Evolutionary conservation across 345 rosid genomes (phyloP).

Genomic region (Rhodamnia rubescens): DNA sequence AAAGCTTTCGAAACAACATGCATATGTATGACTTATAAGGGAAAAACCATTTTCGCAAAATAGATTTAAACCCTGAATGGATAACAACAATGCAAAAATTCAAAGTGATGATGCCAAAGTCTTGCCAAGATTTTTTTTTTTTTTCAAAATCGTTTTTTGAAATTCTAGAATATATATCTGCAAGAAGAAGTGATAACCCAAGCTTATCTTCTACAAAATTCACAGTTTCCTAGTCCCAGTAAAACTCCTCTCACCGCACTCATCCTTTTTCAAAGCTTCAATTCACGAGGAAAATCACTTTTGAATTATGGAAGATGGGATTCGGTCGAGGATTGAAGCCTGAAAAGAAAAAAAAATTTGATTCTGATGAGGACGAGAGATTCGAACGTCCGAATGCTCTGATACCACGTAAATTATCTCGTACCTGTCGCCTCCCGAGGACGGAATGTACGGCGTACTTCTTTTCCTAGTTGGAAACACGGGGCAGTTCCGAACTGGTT

Average conservation of each 20-base stretch:
- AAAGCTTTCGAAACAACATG: background rate
- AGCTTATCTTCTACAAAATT: background rate
- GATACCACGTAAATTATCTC: background rate
- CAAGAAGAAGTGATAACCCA: background rate
- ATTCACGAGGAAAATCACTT: background rate
- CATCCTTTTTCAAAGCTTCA: background rate
- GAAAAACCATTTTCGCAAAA: background rate
- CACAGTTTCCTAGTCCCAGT: background rate
- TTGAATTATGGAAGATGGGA: background rate
- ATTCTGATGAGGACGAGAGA: background rate
- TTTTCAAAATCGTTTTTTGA: background rate
- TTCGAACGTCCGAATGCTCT: background rate
- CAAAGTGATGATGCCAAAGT: background rate
- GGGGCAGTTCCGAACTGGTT: background rate
- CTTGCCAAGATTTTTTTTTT: background rate
- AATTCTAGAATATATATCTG: no score
- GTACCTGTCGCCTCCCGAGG: fast-evolving
- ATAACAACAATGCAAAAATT: background rate
- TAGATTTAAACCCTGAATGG: background rate
- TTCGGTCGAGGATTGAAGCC: background rate
- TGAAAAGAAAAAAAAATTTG: background rate
- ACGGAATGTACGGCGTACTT: background rate
- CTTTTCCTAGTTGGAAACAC: background rate
- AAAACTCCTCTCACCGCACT: background rate
- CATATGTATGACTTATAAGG: background rate